A percentile compares a stretch with the other conserved stretches of the same genome.
These are phyloP conservation scores for Sphaerulina vaccinii DNA, from an alignment of 2,329 filamentous ascomycete genomes.

Conservation along the genomic window DNA sequence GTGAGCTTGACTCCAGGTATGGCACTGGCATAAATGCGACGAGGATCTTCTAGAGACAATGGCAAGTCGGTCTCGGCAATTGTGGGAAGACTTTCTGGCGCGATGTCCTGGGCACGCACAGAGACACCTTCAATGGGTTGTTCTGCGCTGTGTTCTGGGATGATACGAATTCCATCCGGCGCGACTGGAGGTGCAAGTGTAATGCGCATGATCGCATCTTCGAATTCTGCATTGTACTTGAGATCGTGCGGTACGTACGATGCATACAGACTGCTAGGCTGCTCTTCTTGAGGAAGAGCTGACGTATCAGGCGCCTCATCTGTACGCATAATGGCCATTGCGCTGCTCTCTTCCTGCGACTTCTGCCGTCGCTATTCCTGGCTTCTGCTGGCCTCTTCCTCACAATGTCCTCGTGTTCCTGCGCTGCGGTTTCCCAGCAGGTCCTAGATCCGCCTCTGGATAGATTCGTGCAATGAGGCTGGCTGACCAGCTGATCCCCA, in stretches of 20 bases:
- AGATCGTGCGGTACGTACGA: conserved; percentile 47
- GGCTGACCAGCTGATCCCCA: conserved; percentile 17
- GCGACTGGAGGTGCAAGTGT: conserved; percentile 38
- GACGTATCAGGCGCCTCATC: conserved; percentile 14
- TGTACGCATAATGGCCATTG: conserved; percentile 1
- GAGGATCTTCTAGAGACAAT: conserved; percentile 43
- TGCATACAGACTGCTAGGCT: conserved; percentile 30
- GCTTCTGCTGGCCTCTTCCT: neutral
- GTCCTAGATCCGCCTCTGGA: neutral
- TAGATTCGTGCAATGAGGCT: conserved; percentile 12
- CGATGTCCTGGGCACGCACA: conserved; percentile 31
- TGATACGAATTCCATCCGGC: conserved; percentile 29
- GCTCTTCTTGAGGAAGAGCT: conserved; percentile 28
- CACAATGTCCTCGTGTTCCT: neutral
- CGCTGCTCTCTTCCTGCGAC: neutral
- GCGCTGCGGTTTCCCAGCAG: neutral
- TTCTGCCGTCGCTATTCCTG: neutral
- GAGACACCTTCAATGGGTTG: conserved; percentile 30
- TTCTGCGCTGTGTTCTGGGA: conserved; percentile 31
- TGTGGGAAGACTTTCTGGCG: conserved; percentile 29
- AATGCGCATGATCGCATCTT: conserved; percentile 44
- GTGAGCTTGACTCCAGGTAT: conserved; percentile 49
- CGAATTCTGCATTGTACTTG: conserved; percentile 46
- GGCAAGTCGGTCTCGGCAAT: conserved; percentile 41
- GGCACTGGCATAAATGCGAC: conserved; percentile 44